These are phyloP conservation scores for Diversispora epigaea DNA, from an alignment of 192 early-diverging fungal genomes.

Conservation along the genomic window DNA sequence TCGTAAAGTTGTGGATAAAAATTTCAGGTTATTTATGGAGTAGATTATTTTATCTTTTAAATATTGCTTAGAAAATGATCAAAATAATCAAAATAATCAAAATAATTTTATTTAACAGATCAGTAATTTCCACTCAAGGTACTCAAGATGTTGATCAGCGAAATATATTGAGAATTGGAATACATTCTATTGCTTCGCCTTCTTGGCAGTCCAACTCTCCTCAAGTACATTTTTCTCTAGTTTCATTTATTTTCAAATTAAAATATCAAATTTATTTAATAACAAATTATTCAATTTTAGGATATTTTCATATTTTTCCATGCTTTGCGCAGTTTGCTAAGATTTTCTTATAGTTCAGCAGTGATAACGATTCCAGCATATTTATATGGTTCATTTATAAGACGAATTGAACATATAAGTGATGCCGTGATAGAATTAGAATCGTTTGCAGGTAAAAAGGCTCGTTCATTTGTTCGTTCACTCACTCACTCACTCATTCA, in stretches of 20 bases:
- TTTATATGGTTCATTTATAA: slow-evolving; percentile 63
- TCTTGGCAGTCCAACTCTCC: slow-evolving; percentile 67
- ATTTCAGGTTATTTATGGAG: not conserved
- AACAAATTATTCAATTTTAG: slow-evolving; percentile 34
- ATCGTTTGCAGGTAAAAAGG: slow-evolving; percentile 80
- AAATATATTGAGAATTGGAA: slow-evolving; percentile 74
- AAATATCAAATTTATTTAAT: not conserved
- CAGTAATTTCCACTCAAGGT: slow-evolving; percentile 35
- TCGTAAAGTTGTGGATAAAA: slow-evolving; percentile 57
- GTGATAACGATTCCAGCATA: slow-evolving; percentile 82
- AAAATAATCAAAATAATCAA: not conserved
- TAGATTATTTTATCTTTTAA: too few relatives aligned
- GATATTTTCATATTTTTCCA: slow-evolving; percentile 70
- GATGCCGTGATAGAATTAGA: slow-evolving; percentile 89
- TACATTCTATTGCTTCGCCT: slow-evolving; percentile 80
- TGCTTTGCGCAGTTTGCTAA: slow-evolving; percentile 71
- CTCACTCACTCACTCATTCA: not conserved
- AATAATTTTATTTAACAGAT: slow-evolving; percentile 21
- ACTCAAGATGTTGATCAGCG: slow-evolving; percentile 43
- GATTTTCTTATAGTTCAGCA: slow-evolving; percentile 71
- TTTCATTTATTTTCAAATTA: not conserved
- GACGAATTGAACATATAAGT: slow-evolving; percentile 73
- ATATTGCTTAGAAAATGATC: not conserved
- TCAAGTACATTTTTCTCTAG: slow-evolving; percentile 42
- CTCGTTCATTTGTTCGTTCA: not conserved